Evolutionary conservation across 495 filamentous ascomycete genomes (phyloP).

Genomic region (Aspergillus leporis): DNA sequence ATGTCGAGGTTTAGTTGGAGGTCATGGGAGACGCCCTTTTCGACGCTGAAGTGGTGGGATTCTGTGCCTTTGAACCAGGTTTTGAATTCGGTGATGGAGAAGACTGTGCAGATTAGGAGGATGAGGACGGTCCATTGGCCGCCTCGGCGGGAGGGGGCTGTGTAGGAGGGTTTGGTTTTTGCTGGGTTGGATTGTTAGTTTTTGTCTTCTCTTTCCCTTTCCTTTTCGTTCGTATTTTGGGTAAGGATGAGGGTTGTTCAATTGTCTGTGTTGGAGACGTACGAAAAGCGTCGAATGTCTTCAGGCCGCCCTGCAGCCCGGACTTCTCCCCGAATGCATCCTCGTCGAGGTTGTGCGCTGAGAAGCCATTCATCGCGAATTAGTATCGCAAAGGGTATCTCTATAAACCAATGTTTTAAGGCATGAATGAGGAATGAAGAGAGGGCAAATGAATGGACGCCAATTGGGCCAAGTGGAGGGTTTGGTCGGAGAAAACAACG

Average conservation of each 20-base stretch:
- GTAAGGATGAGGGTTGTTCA: background rate
- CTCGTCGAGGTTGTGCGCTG: constrained; percentile 70
- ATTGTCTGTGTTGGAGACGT: no score
- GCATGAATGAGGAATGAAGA: constrained; percentile 26
- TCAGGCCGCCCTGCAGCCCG: constrained; percentile 58
- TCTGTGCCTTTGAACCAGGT: constrained; percentile 84
- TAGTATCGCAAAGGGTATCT: constrained; percentile 10
- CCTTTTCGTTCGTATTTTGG: background rate
- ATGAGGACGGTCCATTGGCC: constrained; percentile 93
- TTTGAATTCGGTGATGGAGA: constrained; percentile 72
- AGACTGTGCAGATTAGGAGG: constrained; percentile 65
- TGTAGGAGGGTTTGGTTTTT: constrained; percentile 94
- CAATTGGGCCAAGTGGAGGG: background rate
- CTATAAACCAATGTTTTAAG: constrained; percentile 16
- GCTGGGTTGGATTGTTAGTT: constrained; percentile 51
- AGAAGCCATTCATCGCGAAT: constrained; percentile 68
- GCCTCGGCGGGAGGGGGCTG: constrained; percentile 75
- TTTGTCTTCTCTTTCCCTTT: background rate
- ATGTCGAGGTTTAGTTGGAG: constrained; percentile 96
- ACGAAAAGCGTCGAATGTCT: constrained; percentile 98
- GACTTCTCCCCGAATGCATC: constrained; percentile 75
- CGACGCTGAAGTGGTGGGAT: constrained; percentile 87
- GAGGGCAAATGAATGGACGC: constrained; percentile 5
- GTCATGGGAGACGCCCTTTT: constrained; percentile 83
- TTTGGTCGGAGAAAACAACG: constrained; percentile 12